Base-by-base conservation (phyloP, 176 grass and related monocot genomes). In the Raddia guianensis region DNA sequence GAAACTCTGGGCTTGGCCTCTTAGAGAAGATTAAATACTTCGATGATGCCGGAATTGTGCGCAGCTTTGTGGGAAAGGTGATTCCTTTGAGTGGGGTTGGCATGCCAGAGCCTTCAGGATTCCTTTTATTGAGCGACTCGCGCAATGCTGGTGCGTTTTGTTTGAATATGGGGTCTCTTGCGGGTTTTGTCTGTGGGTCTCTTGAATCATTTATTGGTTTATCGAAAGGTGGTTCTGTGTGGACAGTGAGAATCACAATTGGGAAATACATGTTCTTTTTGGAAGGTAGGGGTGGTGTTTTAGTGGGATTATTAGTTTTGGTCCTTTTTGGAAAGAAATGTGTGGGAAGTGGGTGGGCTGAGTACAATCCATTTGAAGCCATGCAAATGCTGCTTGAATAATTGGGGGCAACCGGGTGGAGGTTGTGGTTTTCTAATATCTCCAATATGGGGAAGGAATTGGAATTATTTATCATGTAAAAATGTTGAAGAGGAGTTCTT, bases 281-380 rank as follows among this genome's bases (percentile, higher is more conserved):
- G 35, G 9, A 66, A 58, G 37, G 8, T 32, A 37, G 37, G 68
- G 76, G 35, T 27, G 8, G 5, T 56, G 0, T 80, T 42, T 42
- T 3, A 47, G 33, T 64, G 54, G 7, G 27, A 51, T 71, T 51
- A 16, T 62, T 40, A 40, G 37, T 40, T 40, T 20, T 50, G 54
- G 68, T 40, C 37, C 37, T 82, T 82, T 82, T 75, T 35, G 5
- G 64, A 46, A 79, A 57, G n/a, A 55, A 46, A 21, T 14, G 47
- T 48, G 20, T 58, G 46, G 49, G 44, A 20, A 56, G 8, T 49
- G 18, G 20, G 20, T 53, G 12, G 45, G n/a, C 46, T 64, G 75
- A 60, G 54, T 53, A 53, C 60, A 55, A 9, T 55, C 65, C 48
- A 51, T 72, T 65, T 44, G 40, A 54, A 8, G 14, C 20, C 57